Percentiles rank a stretch among this genome's conserved stretches.
Evolutionary conservation across 75 land plant species (phyloP).

Genomic region (Ceratopteris richardii): DNA sequence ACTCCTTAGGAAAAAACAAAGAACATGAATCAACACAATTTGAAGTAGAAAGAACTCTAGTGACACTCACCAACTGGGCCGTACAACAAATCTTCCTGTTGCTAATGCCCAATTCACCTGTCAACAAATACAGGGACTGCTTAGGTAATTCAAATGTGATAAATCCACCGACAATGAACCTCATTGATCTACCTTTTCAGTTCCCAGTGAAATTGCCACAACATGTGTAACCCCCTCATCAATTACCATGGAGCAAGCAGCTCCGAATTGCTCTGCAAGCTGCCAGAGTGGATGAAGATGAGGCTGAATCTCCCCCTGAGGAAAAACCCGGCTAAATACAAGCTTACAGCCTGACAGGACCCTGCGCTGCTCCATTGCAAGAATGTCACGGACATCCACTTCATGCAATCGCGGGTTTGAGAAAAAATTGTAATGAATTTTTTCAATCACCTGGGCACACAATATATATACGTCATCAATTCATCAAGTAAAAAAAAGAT

Average conservation of each 20-base stretch:
- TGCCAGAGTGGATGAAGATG: slow-evolving; percentile 96
- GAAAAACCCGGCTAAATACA: slow-evolving; percentile 84
- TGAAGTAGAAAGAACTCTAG: no score
- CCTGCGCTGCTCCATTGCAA: slow-evolving; percentile 65
- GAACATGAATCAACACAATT: slow-evolving; percentile 4
- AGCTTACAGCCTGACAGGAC: slow-evolving; percentile 72
- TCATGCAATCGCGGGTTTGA: slow-evolving; percentile 50
- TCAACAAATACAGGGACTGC: not conserved
- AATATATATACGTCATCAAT: no score
- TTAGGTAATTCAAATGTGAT: no score
- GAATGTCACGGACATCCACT: slow-evolving; percentile 81
- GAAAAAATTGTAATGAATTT: slow-evolving; percentile 74
- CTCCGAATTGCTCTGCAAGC: slow-evolving; percentile 96
- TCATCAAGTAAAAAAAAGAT: no score
- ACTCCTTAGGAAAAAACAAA: slow-evolving; percentile 4
- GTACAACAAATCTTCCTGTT: slow-evolving; percentile 81
- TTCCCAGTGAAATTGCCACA: slow-evolving; percentile 91
- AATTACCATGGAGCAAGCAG: slow-evolving; percentile 72
- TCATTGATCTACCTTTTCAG: slow-evolving; percentile 99
- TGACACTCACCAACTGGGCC: slow-evolving; percentile 79
- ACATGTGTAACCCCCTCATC: slow-evolving; percentile 96
- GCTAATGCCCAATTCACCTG: slow-evolving; percentile 99
- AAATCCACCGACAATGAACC: no score
- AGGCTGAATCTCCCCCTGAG: slow-evolving; percentile 86
- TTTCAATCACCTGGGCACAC: slow-evolving; percentile 89